phyloP scores from a whole-genome alignment of 2,329 filamentous ascomycete species.

The Fusarium musae region DNA sequence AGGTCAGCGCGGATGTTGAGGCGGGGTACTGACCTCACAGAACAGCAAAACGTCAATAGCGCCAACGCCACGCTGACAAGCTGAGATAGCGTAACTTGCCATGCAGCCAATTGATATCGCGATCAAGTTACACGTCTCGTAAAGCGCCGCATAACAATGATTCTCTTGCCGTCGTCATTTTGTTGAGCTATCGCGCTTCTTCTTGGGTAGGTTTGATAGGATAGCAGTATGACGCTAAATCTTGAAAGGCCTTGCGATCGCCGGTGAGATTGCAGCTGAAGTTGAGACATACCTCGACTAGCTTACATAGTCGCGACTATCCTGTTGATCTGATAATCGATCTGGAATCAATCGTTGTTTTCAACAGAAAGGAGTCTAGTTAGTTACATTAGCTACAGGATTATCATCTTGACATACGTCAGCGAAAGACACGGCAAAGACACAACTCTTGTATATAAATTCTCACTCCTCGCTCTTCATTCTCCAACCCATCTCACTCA shows the following conservation, averaged over 20 bases:
- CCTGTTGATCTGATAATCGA: not conserved
- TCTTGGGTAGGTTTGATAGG: not conserved
- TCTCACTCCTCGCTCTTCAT: accelerated
- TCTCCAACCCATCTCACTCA: accelerated
- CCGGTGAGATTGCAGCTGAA: not conserved
- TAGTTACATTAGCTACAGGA: not conserved
- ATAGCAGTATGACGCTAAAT: not conserved
- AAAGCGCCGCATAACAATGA: accelerated
- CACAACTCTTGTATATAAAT: not conserved
- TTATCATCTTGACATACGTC: not conserved
- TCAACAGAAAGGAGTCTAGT: not conserved
- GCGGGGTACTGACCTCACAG: not conserved
- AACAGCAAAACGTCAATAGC: not conserved
- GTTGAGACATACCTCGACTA: not conserved
- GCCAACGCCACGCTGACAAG: not conserved
- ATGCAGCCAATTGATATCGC: not conserved
- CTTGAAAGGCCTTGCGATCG: not conserved
- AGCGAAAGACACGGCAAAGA: accelerated
- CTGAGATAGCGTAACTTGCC: not conserved
- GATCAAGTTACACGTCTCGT: not conserved
- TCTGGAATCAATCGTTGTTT: not conserved
- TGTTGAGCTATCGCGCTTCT: not conserved
- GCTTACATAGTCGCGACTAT: not conserved
- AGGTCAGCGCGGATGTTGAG: not conserved
- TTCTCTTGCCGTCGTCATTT: not conserved